Evolutionary conservation across 2,329 filamentous ascomycete species (phyloP), one percentile per base, ranked within the genome.

Genomic region (Torrubiellomyces zombiae): DNA sequence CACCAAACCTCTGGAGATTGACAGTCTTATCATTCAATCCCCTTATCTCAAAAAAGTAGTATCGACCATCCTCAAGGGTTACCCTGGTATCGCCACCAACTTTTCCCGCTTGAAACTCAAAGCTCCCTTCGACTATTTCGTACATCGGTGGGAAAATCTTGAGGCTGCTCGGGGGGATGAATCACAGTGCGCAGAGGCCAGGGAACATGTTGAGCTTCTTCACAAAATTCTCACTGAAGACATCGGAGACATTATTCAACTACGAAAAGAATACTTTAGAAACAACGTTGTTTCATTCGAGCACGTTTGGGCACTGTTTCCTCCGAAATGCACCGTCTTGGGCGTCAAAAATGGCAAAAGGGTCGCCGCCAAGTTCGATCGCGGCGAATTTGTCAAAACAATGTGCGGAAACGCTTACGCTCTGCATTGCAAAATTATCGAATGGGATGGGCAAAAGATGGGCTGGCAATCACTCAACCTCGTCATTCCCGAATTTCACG

Each of bases 21-120:
- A 76, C 37, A 71, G 65, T 23, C 63, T 79, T 29, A 56, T 75
- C 21, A 49, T 78, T 5, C 72, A 79, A 43, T 72, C 63, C 12
- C 66, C 69, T 2, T 52, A 60, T 27, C 48, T 79, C 21, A 73
- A 71, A 45, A 50, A 53, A 3, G 56, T 66, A 4, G 53, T 79
- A 0, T 51, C 50, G 7, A 53, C 60, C 8, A 55, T 75, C 6
- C 52, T 76, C 13, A 46, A 55, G 2, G 62, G 55, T 7, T 76
- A 75, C 29, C 64, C 67, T 0, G 69, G 71, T 1, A 53, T 78
- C 16, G 64, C 66, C 3, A 61, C 64, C 17, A 57, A 55, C 8
- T 50, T 78, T 14, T 56, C 67, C n/a, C 58, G 67, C 2, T 51
- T 78, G 2, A 63, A 67, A 28, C 75, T 79, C 31, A 43, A 49